These are phyloP conservation scores for Mycena belliarum DNA, from an alignment of 768 basidiomycete genomes.

Conservation along the genomic window DNA sequence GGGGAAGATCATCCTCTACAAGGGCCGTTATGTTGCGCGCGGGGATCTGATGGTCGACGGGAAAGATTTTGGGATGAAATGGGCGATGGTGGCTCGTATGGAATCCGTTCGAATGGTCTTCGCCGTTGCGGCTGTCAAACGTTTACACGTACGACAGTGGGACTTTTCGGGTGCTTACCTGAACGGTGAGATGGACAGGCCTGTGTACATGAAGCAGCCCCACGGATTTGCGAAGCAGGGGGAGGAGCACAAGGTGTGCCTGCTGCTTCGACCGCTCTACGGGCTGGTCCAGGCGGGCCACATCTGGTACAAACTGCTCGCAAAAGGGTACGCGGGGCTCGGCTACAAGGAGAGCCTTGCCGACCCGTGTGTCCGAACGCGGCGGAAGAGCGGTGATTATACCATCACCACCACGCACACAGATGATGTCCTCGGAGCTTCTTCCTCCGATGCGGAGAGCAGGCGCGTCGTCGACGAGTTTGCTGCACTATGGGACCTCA, in stretches of 20 bases:
- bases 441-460: slow-evolving; percentile 7
- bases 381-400: not conserved
- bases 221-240: slow-evolving; percentile 12
- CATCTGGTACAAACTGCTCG: slow-evolving; percentile 4
- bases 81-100: slow-evolving; percentile 13
- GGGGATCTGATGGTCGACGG: slow-evolving; percentile 23
- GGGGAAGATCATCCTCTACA: slow-evolving; percentile 35
- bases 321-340: not conserved
- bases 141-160: not conserved
- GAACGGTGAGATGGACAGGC: slow-evolving; percentile 8
- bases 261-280: no score
- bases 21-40: slow-evolving; percentile 41
- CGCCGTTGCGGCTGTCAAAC: slow-evolving; percentile 3
- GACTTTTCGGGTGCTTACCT: no score
- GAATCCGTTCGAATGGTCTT: slow-evolving; percentile 10
- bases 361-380: slow-evolving; percentile 9
- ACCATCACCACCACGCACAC: slow-evolving; percentile 13
- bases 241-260: slow-evolving; percentile 14
- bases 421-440: slow-evolving; percentile 5
- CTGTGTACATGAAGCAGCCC: slow-evolving; percentile 13
- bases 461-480: slow-evolving; percentile 9
- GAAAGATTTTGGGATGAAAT: not conserved
- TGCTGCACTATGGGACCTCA: slow-evolving; percentile 11
- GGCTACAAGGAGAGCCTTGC: slow-evolving; percentile 6
- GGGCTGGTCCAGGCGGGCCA: slow-evolving; percentile 4